Conservation (phyloP, 768 basidiomycete species). For the Lactifluus rugatus region DNA sequence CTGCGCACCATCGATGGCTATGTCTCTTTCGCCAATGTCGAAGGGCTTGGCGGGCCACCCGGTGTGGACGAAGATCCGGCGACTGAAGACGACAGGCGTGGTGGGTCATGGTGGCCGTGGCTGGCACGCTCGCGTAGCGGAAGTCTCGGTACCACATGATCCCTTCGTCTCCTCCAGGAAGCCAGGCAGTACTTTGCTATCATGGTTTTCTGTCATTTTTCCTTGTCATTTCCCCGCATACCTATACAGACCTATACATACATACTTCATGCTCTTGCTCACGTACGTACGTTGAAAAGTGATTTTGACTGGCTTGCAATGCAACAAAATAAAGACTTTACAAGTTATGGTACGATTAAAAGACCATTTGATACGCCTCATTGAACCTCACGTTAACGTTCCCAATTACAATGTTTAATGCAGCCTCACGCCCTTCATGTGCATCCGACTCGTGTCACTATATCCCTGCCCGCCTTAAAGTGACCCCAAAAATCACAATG, state of each 20-base stretch:
- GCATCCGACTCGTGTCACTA: not conserved
- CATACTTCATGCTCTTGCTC: not conserved
- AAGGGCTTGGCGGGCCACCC: slow-evolving; percentile 55
- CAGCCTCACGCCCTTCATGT: not conserved
- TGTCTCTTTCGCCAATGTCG: slow-evolving; percentile 57
- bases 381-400: not conserved
- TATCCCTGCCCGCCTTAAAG: too few species aligned
- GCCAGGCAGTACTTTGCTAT: not conserved
- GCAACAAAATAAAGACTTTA: not conserved
- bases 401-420: not conserved
- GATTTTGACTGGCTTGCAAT: not conserved
- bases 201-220: not conserved
- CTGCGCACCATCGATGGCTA: slow-evolving; percentile 51
- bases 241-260: not conserved
- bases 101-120: slow-evolving; percentile 14
- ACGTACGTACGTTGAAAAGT: slow-evolving; percentile 2
- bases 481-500: too few species aligned
- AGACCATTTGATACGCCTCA: not conserved
- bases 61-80: slow-evolving; percentile 31
- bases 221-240: not conserved
- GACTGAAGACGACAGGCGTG: slow-evolving; percentile 1
- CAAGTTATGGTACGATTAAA: not conserved
- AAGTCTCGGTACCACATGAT: slow-evolving; percentile 1
- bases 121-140: slow-evolving; percentile 8
- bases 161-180: not conserved